These are phyloP conservation scores for Monosporascus sp. DNA, from an alignment of 2,329 filamentous ascomycete species.

Conservation along the genomic window DNA sequence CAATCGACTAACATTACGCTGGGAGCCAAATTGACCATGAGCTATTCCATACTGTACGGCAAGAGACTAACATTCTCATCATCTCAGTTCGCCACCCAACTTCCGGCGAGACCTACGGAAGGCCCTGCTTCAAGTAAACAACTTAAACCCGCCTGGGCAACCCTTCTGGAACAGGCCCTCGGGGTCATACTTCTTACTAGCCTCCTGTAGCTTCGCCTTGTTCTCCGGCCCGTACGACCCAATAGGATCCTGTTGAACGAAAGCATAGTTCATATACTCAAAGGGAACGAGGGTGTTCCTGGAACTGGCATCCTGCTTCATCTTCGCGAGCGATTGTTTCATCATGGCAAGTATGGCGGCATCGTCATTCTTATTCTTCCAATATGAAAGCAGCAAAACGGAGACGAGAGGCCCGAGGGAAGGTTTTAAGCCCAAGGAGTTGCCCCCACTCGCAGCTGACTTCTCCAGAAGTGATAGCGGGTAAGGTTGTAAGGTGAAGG, in stretches of 20 bases:
- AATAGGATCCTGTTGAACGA: slow-evolving; percentile 12
- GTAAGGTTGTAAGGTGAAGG: slow-evolving; percentile 16
- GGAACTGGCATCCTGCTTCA: slow-evolving; percentile 7
- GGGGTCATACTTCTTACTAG: slow-evolving; percentile 10
- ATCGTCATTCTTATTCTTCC: slow-evolving; percentile 14
- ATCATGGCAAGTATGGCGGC: slow-evolving; percentile 5
- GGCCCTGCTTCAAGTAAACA: slow-evolving; percentile 1
- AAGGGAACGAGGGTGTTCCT: slow-evolving; percentile 10
- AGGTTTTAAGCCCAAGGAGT: slow-evolving; percentile 11
- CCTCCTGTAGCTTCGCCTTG: slow-evolving; percentile 5
- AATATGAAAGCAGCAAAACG: slow-evolving; percentile 10
- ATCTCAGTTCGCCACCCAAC: too few relatives aligned
- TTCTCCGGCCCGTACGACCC: slow-evolving; percentile 13
- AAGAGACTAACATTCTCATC: too few relatives aligned
- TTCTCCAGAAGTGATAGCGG: slow-evolving; percentile 10
- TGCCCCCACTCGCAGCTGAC: slow-evolving; percentile 9
- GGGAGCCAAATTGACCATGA: too few relatives aligned
- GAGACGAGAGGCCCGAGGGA: slow-evolving; percentile 13
- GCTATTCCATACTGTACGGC: too few relatives aligned
- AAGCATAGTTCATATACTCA: slow-evolving; percentile 19
- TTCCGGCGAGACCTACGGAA: too few relatives aligned
- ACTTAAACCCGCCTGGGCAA: slow-evolving; percentile 6
- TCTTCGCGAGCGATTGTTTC: slow-evolving; percentile 6
- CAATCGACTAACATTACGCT: too few relatives aligned
- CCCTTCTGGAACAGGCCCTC: slow-evolving; percentile 10